A percentile compares a stretch with the other conserved stretches of the same genome.
These are phyloP conservation scores for Aspergillus piperis DNA, from an alignment of 2,329 filamentous ascomycete species.

Conservation along the genomic window DNA sequence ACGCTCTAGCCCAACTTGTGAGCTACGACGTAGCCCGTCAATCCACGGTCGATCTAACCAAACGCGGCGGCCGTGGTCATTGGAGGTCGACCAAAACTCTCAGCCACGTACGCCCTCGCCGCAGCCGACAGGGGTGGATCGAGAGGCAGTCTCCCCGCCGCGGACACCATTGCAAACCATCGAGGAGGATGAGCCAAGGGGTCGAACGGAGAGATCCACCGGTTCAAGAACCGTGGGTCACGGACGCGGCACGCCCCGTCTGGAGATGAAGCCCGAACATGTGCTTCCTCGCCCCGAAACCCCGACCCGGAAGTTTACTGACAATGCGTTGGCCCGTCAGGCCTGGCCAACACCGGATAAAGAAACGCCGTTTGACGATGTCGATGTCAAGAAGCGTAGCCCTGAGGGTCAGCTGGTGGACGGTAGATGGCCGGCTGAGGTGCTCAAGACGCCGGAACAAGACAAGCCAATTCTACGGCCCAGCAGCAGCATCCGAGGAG, in stretches of 20 bases:
- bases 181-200: conserved; percentile 49
- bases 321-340: conserved; percentile 35
- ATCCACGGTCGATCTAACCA: conserved; percentile 39
- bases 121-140: conserved; percentile 31
- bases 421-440: conserved; percentile 35
- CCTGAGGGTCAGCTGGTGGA: conserved; percentile 3
- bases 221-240: conserved; percentile 44
- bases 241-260: conserved; percentile 31
- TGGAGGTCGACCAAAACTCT: conserved; percentile 31
- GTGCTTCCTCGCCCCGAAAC: conserved; percentile 35
- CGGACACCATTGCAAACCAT: conserved; percentile 54
- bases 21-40: conserved; percentile 38
- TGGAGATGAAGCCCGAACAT: conserved; percentile 46
- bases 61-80: conserved; percentile 30
- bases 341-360: conserved; percentile 33
- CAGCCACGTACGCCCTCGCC: conserved; percentile 26
- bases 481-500: conserved; percentile 54
- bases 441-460: conserved; percentile 39
- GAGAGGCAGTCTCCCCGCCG: conserved; percentile 37
- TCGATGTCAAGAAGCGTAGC: conserved; percentile 32
- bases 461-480: conserved; percentile 34
- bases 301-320: conserved; percentile 36
- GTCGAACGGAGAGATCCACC: conserved; percentile 38
- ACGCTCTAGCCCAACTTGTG: conserved; percentile 24
- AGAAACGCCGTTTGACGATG: conserved; percentile 17